phyloP scores from a whole-genome alignment of 164 flowering plant genomes.

The Platanus orientalis region DNA sequence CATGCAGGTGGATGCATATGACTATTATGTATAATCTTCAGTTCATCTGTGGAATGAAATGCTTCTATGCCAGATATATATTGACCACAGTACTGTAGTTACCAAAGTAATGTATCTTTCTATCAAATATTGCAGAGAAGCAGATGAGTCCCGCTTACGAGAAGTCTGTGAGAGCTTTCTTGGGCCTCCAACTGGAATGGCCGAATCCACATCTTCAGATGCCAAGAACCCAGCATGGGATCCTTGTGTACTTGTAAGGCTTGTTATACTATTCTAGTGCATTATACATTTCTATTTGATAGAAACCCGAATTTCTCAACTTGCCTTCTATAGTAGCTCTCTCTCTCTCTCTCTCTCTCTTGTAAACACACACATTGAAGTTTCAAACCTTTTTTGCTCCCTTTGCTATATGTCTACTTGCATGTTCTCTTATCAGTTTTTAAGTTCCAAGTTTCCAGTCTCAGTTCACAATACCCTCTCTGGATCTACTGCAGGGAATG shows the following conservation, averaged over 20 bases:
- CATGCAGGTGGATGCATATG: too few relatives aligned
- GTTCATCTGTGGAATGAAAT: too few relatives aligned
- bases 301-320: too few relatives aligned
- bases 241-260: slow-evolving; percentile 83
- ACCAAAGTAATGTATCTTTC: not conserved
- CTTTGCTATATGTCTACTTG: too few relatives aligned
- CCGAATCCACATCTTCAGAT: slow-evolving; percentile 45
- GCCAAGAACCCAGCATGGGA: slow-evolving; percentile 69
- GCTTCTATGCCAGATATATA: too few relatives aligned
- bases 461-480: too few relatives aligned
- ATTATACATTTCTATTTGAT: too few relatives aligned
- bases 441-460: not conserved
- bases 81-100: not conserved
- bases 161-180: slow-evolving; percentile 93
- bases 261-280: not conserved
- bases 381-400: too few relatives aligned
- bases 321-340: too few relatives aligned
- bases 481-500: slow-evolving; percentile 65
- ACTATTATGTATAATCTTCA: too few relatives aligned
- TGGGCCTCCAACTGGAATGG: slow-evolving; percentile 97
- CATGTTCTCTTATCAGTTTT: not conserved
- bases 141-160: slow-evolving; percentile 89
- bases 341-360: too few relatives aligned
- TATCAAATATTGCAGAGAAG: slow-evolving; percentile 60
- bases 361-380: too few relatives aligned